These are phyloP conservation scores for Mycena floridula DNA, from an alignment of 768 basidiomycete genomes.

Conservation along the genomic window DNA sequence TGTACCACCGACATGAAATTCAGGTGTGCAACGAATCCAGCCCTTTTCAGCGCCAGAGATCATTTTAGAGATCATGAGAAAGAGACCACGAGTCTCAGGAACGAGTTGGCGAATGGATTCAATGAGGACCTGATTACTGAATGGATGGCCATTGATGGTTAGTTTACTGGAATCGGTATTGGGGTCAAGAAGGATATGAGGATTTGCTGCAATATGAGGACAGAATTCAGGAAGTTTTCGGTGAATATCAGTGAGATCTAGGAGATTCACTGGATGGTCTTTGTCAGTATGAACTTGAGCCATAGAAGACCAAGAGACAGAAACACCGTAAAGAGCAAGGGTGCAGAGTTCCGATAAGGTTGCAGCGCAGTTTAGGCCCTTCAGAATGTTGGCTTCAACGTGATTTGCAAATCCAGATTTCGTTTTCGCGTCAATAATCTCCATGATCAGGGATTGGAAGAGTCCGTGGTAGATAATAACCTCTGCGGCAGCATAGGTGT, in stretches of 20 bases:
- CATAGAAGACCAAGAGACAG: slow-evolving; percentile 20
- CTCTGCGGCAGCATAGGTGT: neutral
- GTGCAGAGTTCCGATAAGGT: slow-evolving; percentile 17
- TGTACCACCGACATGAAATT: slow-evolving; percentile 2
- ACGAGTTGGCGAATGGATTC: neutral
- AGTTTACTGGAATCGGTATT: slow-evolving; percentile 3
- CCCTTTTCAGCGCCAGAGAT: neutral
- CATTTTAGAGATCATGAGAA: neutral
- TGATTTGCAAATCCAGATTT: neutral
- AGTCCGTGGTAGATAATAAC: neutral
- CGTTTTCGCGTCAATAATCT: slow-evolving; percentile 1
- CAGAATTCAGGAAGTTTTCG: slow-evolving; percentile 11
- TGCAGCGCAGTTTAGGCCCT: slow-evolving; percentile 10
- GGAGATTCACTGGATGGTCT: slow-evolving; percentile 7
- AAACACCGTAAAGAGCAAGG: slow-evolving; percentile 13
- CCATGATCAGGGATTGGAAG: neutral
- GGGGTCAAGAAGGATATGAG: slow-evolving; percentile 6
- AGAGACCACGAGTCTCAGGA: neutral
- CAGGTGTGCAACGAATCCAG: slow-evolving; percentile 3
- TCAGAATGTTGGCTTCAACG: slow-evolving; percentile 2
- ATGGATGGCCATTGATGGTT: slow-evolving; percentile 8
- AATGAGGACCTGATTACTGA: neutral
- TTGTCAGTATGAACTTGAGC: slow-evolving; percentile 6
- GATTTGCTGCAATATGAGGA: slow-evolving; percentile 7
- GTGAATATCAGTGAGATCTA: slow-evolving; percentile 11